phyloP scores from a whole-genome alignment of 169 alveolate species.

The Babesia sp. region DNA sequence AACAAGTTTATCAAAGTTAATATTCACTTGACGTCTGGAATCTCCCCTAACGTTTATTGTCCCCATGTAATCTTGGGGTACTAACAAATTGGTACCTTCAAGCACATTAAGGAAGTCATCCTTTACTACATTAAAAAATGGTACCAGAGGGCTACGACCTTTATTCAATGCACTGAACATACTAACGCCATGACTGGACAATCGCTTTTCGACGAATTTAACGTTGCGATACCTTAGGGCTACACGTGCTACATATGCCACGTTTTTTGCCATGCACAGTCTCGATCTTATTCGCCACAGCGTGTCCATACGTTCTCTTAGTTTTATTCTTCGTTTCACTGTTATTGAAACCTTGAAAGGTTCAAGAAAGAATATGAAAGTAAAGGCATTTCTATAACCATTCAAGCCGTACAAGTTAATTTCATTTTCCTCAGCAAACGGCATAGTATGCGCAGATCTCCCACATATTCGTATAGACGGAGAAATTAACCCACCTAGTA shows the following conservation, averaged over 20 bases:
- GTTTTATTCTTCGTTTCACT: not conserved
- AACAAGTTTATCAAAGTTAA: not conserved
- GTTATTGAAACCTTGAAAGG: not conserved
- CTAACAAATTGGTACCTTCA: not conserved
- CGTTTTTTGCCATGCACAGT: not conserved
- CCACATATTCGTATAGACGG: constrained; percentile 5
- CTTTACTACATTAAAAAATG: not conserved
- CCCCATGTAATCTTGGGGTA: not conserved
- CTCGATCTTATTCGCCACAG: constrained; percentile 3
- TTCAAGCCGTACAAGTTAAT: not conserved
- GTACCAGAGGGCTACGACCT: not conserved
- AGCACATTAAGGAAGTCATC: not conserved
- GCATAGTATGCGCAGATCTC: constrained; percentile 28
- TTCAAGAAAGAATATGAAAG: not conserved
- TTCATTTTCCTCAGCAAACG: constrained; percentile 20
- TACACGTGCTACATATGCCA: not conserved
- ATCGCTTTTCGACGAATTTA: not conserved
- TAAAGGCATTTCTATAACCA: not conserved
- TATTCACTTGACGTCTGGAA: not conserved
- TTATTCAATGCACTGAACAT: not conserved
- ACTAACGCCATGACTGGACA: not conserved
- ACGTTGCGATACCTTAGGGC: constrained; percentile 1
- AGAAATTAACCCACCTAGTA: not conserved
- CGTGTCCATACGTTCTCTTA: not conserved
- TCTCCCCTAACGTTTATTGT: not conserved